Percentiles rank a stretch among this genome's conserved stretches.
phyloP scores from a whole-genome alignment of 148 eudicot species.

The Heliosperma pusillum region DNA sequence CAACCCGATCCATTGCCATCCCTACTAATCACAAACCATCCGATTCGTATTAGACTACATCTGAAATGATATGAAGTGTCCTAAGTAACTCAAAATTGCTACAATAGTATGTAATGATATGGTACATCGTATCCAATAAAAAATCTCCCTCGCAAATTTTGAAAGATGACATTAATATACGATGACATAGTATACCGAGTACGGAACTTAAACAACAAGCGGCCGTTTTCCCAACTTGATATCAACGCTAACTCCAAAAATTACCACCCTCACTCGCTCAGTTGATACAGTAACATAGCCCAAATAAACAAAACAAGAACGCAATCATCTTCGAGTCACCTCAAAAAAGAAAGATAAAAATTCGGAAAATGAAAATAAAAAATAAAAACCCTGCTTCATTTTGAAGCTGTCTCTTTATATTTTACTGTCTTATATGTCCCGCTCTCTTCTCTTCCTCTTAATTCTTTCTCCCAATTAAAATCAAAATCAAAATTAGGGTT shows the following conservation, averaged over 20 bases:
- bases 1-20: too few relatives aligned
- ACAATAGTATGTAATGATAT: too few relatives aligned
- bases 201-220: not conserved
- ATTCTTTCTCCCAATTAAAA: constrained; percentile 17
- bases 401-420: constrained; percentile 54
- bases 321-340: not conserved
- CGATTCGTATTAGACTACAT: too few relatives aligned
- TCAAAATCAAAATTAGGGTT: constrained; percentile 35
- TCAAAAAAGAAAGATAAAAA: not conserved
- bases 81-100: too few relatives aligned
- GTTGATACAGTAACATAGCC: not conserved
- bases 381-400: constrained; percentile 49
- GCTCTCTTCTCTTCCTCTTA: constrained; percentile 23
- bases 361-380: not conserved
- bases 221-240: not conserved
- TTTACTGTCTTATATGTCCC: constrained; percentile 19
- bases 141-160: too few relatives aligned
- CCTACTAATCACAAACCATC: too few relatives aligned
- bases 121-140: too few relatives aligned
- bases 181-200: too few relatives aligned
- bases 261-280: too few relatives aligned
- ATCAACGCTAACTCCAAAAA: constrained; percentile 21
- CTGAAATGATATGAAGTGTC: too few relatives aligned
- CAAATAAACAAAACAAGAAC: not conserved
- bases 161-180: too few relatives aligned